These are phyloP conservation scores for Globisporangium carolinianum DNA, from an alignment of 352 stramenopile species.

Conservation along the genomic window DNA sequence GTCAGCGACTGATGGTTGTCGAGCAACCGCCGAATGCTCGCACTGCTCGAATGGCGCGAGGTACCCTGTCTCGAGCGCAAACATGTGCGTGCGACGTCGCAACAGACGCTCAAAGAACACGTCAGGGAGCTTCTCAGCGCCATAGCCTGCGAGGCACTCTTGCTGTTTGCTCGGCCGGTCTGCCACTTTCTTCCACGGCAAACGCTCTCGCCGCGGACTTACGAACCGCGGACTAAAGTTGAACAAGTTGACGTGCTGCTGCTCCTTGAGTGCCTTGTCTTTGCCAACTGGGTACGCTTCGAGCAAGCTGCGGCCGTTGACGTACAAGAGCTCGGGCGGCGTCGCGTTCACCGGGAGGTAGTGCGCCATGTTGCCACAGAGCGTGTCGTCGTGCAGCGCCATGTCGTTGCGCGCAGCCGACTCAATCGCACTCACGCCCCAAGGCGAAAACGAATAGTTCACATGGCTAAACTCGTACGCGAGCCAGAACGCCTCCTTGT, in stretches of 20 bases:
- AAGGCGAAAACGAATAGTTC: constrained; percentile 61
- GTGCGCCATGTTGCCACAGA: constrained; percentile 65
- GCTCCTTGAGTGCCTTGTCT: constrained; percentile 14
- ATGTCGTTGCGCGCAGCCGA: constrained; percentile 46
- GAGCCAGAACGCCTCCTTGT: constrained; percentile 79
- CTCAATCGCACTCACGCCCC: constrained; percentile 45
- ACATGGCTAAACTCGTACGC: constrained; percentile 46
- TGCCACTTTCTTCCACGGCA: constrained; percentile 6
- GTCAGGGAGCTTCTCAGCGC: constrained; percentile 21
- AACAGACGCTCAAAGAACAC: constrained; percentile 25
- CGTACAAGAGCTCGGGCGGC: constrained; percentile 37
- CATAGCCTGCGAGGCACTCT: constrained; percentile 37
- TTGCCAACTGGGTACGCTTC: constrained; percentile 34
- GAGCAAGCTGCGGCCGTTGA: constrained; percentile 49
- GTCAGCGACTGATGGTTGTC: too few relatives aligned
- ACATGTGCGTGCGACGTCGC: constrained; percentile 29
- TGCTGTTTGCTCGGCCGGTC: constrained; percentile 7
- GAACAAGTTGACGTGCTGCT: constrained; percentile 8
- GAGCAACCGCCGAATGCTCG: neutral
- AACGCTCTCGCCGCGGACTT: neutral
- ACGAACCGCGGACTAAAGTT: constrained; percentile 10
- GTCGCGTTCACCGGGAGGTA: constrained; percentile 30
- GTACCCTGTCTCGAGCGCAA: constrained; percentile 16
- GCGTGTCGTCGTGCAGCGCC: constrained; percentile 38
- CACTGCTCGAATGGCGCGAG: constrained; percentile 13